Conservation (phyloP, 805 yeast genomes). For the Candida loeiensis region DNA sequence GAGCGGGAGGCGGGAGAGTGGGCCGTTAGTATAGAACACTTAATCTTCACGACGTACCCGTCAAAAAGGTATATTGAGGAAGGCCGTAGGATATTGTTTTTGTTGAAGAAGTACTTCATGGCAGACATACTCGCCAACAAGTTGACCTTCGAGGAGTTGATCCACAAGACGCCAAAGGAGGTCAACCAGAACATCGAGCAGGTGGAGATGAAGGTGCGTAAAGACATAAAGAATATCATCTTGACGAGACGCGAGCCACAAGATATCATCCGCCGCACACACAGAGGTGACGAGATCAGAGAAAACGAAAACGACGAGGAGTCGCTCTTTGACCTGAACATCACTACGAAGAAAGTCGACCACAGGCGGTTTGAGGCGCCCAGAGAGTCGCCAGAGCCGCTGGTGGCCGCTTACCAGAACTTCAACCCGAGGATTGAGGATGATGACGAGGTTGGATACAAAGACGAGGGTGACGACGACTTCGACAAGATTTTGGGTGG, state of each 20-base stretch:
- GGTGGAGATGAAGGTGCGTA: conserved; percentile 67
- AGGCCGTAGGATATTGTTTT: conserved; percentile 62
- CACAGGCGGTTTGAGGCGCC: conserved; percentile 27
- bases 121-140: conserved; percentile 52
- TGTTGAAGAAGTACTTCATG: conserved; percentile 60
- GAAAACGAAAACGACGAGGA: conserved; percentile 37
- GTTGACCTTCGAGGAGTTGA: conserved; percentile 56
- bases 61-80: conserved; percentile 57
- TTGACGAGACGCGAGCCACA: conserved; percentile 50
- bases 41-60: conserved; percentile 32
- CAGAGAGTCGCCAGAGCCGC: conserved; percentile 1
- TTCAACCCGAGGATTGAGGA: conserved; percentile 22
- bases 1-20: conserved; percentile 39
- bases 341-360: conserved; percentile 33
- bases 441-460: conserved; percentile 19
- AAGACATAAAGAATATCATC: conserved; percentile 66
- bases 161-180: conserved; percentile 66
- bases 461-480: conserved; percentile 7
- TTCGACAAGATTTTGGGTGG: conserved; percentile 4
- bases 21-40: conserved; percentile 52
- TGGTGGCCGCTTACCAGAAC: conserved; percentile 12
- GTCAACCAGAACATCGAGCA: conserved; percentile 73
- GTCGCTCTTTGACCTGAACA: conserved; percentile 24
- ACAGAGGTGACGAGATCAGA: conserved; percentile 82
- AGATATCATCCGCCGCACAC: conserved; percentile 74